Evolutionary conservation across 2,329 filamentous ascomycete species (phyloP), one percentile per base, ranked within the genome.

Genomic region (Pseudocercospora crystallina): DNA sequence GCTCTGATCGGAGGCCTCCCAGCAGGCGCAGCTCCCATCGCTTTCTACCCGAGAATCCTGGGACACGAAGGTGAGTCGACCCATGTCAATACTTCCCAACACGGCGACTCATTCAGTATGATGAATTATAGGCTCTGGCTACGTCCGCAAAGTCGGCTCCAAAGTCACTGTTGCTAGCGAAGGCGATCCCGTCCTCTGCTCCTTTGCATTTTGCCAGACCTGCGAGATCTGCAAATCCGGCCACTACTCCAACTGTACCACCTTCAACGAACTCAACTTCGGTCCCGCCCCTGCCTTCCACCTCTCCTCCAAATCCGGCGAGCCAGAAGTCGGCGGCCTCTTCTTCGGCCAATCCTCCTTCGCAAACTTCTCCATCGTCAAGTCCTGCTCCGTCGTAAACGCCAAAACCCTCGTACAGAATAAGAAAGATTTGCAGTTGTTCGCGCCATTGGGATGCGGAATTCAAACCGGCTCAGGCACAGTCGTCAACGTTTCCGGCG

Each of bases 311-410:
- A 56, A 53, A 36, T 51, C 51, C 3, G 61, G 61, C 37, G 61
- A 66, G 35, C 60, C 59, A 15, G 59, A 65, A 12, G 62, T 73
- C 30, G 64, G 63, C 4, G 72, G 72, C 3, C 58, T 56, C 8
- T 81, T 80, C 63, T 79, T 78, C 60, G 76, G 76, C 1, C 74
- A 78, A 50, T 73, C 69, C 1, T 76, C 73, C 40, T 77, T 75
- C 52, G 67, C 74, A 1, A 65, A 56, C 50, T 60, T 67, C 37
- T 71, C 67, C 5, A 60, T 76, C 13, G 73, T 74, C 1, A 66
- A 67, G 43, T 66, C 71, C 37, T 69, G 61, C 17, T 70, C 65
- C 3, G 65, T 74, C 10, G 65, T 76, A 17, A 78, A 76, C 49
- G 74, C 73, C 2, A 65, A 66, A 5, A 60, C 57, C 4, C 56